A percentile compares a stretch with the other conserved stretches of the same genome.
These are phyloP conservation scores for Candida taoyuanica DNA, from an alignment of 805 yeast species.

Conservation along the genomic window DNA sequence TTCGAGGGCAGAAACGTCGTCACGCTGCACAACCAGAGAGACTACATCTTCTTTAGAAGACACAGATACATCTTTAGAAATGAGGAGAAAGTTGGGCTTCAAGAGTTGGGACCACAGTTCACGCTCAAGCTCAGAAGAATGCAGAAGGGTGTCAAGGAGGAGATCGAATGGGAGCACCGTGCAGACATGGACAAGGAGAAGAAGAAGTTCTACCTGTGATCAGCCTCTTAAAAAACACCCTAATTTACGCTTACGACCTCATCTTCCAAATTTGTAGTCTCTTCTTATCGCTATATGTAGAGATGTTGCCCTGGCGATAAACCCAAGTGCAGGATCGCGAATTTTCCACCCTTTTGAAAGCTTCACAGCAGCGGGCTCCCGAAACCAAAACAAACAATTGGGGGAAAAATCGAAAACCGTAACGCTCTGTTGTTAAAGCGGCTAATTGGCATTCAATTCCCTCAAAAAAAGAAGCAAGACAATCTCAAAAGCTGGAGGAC, in stretches of 20 bases:
- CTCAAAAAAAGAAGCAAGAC: no score
- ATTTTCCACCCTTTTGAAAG: neutral
- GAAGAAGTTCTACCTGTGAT: conserved; percentile 78
- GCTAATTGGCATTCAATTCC: no score
- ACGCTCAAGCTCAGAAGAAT: conserved; percentile 83
- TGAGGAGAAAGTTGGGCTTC: conserved; percentile 90
- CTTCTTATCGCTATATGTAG: no score
- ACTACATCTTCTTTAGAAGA: conserved; percentile 89
- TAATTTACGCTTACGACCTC: neutral
- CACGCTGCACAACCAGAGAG: conserved; percentile 94
- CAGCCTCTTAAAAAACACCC: neutral
- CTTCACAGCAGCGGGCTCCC: no score
- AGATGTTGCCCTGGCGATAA: conserved; percentile 1
- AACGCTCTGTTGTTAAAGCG: no score
- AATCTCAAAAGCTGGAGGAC: no score
- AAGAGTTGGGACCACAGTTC: conserved; percentile 95
- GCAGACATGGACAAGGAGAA: conserved; percentile 96
- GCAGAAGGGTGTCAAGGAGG: conserved; percentile 89
- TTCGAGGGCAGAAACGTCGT: conserved; percentile 94
- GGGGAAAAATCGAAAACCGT: no score
- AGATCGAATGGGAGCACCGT: conserved; percentile 93
- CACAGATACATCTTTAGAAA: conserved; percentile 87
- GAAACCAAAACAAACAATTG: conserved; percentile 6
- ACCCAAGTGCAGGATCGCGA: neutral
- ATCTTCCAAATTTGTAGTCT: no score